Evolutionary conservation across 2,329 filamentous ascomycete genomes (phyloP).

Genomic region (Beauveria sp.): DNA sequence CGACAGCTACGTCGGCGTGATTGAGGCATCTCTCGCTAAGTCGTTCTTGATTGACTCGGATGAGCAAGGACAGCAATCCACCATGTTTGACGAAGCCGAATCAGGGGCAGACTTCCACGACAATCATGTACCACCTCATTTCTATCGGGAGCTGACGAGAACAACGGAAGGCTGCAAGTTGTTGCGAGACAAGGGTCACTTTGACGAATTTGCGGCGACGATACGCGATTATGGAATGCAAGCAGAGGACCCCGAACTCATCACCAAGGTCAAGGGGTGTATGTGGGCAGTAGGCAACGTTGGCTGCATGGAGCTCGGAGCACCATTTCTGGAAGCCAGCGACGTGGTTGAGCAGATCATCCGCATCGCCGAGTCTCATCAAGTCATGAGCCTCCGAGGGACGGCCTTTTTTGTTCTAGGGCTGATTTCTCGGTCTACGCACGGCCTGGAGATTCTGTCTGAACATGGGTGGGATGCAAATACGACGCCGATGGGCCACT

Average conservation of each 20-base stretch:
- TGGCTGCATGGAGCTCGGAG: constrained; percentile 94
- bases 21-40: constrained; percentile 89
- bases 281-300: constrained; percentile 98
- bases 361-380: constrained; percentile 76
- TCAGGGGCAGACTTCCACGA: constrained; percentile 52
- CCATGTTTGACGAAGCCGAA: constrained; percentile 51
- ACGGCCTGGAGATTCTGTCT: constrained; percentile 84
- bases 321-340: constrained; percentile 83
- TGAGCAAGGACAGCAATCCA: constrained; percentile 49
- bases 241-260: constrained; percentile 72
- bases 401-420: constrained; percentile 98
- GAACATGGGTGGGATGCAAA: constrained; percentile 92
- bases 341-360: constrained; percentile 86
- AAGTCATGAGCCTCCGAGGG: constrained; percentile 86
- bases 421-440: constrained; percentile 81
- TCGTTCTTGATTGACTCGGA: constrained; percentile 65
- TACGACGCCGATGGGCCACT: constrained; percentile 72
- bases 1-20: constrained; percentile 87
- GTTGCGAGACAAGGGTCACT: constrained; percentile 87
- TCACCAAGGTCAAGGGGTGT: constrained; percentile 92
- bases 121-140: constrained; percentile 82
- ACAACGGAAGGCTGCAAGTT: constrained; percentile 89
- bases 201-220: constrained; percentile 83
- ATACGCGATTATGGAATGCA: constrained; percentile 84
- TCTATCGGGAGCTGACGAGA: constrained; percentile 89